Evolutionary conservation across 331 rosid genomes (phyloP).

Genomic region (Dryas integrifolia): DNA sequence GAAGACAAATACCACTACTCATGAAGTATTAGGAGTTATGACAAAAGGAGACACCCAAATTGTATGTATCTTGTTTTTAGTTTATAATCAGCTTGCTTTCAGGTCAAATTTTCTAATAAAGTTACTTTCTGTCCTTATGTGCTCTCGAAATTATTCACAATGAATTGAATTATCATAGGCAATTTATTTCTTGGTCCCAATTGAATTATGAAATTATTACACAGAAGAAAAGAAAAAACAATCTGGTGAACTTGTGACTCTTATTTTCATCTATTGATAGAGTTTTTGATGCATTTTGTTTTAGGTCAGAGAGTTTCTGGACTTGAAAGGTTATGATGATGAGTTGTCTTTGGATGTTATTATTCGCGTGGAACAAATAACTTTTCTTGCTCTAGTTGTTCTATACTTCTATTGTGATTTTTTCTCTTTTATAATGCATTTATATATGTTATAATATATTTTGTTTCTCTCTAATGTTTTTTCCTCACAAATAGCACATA

Average conservation of each 20-base stretch:
- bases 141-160: not conserved
- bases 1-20: conserved; percentile 91
- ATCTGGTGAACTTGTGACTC: not conserved
- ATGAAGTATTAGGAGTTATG: conserved; percentile 86
- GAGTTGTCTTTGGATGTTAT: not conserved
- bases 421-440: not conserved
- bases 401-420: not conserved
- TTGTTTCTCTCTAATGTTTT: not conserved
- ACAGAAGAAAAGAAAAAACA: not conserved
- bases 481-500: not conserved
- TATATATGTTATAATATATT: too few relatives aligned
- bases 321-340: not conserved
- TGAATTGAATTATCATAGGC: not conserved
- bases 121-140: conserved; percentile 7
- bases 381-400: not conserved
- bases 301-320: too few relatives aligned
- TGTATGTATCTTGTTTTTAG: conserved; percentile 50
- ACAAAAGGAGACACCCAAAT: conserved; percentile 85
- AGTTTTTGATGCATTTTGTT: not conserved
- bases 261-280: not conserved
- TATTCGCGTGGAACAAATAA: not conserved
- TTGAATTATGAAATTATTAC: not conserved
- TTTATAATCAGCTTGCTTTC: not conserved
- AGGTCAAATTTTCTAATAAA: not conserved
- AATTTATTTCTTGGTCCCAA: not conserved